Base-by-base conservation (phyloP, 169 alveolate species). In the Plasmodium gallinaceum region DNA sequence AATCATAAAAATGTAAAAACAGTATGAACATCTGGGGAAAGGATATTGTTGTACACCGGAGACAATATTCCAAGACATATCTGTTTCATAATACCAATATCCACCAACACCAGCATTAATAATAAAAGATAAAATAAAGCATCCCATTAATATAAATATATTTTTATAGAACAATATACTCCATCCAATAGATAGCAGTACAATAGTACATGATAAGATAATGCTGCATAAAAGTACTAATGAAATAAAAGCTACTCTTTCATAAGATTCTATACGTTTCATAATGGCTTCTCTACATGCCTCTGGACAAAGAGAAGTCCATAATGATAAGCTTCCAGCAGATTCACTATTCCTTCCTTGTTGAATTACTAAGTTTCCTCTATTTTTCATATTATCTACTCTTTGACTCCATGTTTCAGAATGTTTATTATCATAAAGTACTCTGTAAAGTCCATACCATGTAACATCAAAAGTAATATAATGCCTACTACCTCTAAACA, bases 31-130 rank as follows among this genome's bases (percentile, higher is more conserved):
- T 65, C 46, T 64, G 10, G 89, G 89, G 20, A 78, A 78, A 16
- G 89, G 89, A 65, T 48, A 78, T 57, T 64, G 78, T n/a, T 78
- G 89, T 39, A 76, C 75, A 16, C 65, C 65, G 5, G 89, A 64
- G 0, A 78, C 76, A 24, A 66, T 18, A 7, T 78, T 78, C 89
- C 89, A 78, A 4, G 89, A 78, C 10, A 78, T 24, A 57, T 78
- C 89, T 5, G 89, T 78, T 43, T 78, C 89, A 57, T 78, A 78
- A 78, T 78, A 78, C 89, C 89, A 78, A 43, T 78, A 78, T 5
- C 78, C 65, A 8, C 89, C 89, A 16, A 78, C 24, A 0, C 89
- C 89, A 10, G 74, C 89, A 69, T 78, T 78, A 5, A 78, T 78
- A 10, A 78, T 52, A 78, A 78, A 78, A 16, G 89, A 46, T 14